These are phyloP conservation scores for Botryobasidium botryosum DNA, from an alignment of 768 basidiomycete species.

Conservation along the genomic window DNA sequence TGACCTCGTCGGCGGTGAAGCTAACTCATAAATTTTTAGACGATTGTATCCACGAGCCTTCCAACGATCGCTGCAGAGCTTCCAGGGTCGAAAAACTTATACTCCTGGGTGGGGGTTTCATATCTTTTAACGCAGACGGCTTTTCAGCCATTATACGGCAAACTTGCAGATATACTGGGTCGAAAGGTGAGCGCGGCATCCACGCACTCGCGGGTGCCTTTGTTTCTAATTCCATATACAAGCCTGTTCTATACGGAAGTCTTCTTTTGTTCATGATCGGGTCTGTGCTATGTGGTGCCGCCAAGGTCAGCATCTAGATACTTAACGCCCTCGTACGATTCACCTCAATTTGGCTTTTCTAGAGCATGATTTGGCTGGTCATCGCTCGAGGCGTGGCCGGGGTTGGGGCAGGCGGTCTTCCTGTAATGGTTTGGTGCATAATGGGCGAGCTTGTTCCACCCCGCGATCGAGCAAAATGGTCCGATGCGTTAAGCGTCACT, in stretches of 20 bases:
- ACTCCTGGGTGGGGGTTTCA: slow-evolving; percentile 73
- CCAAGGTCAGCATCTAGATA: slow-evolving; percentile 31
- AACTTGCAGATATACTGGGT: slow-evolving; percentile 62
- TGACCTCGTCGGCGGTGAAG: background rate
- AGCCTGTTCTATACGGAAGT: slow-evolving; percentile 57
- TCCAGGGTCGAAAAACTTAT: slow-evolving; percentile 47
- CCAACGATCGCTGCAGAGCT: slow-evolving; percentile 66
- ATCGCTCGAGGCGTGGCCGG: slow-evolving; percentile 49
- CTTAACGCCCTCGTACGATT: background rate
- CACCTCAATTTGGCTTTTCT: slow-evolving; percentile 4
- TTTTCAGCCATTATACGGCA: slow-evolving; percentile 68
- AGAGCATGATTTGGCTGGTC: slow-evolving; percentile 43
- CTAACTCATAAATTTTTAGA: slow-evolving; percentile 20
- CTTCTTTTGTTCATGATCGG: slow-evolving; percentile 61
- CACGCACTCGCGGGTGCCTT: background rate
- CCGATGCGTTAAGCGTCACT: slow-evolving; percentile 66
- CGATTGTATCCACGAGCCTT: slow-evolving; percentile 66
- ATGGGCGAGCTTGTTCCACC: slow-evolving; percentile 70
- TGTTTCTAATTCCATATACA: background rate
- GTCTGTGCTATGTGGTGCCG: slow-evolving; percentile 62
- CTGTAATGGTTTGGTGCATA: slow-evolving; percentile 64
- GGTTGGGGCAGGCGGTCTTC: slow-evolving; percentile 76
- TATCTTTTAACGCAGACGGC: slow-evolving; percentile 81
- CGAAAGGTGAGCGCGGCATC: slow-evolving; percentile 38
- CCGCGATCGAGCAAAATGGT: slow-evolving; percentile 59